Conservation (phyloP, 345 rosid genomes). For the Populus euphratica region DNA sequence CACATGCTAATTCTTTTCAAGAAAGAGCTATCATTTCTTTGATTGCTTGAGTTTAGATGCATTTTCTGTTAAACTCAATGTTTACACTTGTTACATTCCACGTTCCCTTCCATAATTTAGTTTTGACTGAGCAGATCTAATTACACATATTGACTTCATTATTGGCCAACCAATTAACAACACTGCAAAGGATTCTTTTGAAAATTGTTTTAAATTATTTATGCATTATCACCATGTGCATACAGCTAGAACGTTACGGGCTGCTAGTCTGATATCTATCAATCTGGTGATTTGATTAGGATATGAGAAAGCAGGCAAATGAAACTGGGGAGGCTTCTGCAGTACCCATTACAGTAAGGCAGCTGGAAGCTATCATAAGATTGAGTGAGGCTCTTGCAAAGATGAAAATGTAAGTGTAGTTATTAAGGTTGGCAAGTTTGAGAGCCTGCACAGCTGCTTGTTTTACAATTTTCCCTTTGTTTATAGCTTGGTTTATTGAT, state of each 20-base stretch:
- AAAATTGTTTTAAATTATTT: not conserved
- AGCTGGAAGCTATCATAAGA: constrained; percentile 88
- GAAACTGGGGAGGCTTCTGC: constrained; percentile 89
- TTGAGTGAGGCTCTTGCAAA: constrained; percentile 90
- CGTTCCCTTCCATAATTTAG: not conserved
- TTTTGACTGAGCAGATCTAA: not conserved
- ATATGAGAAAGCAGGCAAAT: constrained; percentile 91
- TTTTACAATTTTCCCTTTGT: not conserved
- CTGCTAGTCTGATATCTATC: not conserved
- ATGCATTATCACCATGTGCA: not conserved
- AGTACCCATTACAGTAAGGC: constrained; percentile 89
- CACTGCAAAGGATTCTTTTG: not conserved
- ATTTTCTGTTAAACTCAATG: not conserved
- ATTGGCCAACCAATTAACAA: not conserved
- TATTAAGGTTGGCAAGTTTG: not conserved
- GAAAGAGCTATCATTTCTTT: not conserved
- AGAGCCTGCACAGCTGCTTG: not conserved
- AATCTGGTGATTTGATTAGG: constrained; percentile 37
- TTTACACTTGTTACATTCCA: not conserved
- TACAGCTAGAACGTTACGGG: not conserved
- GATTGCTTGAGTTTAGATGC: not conserved
- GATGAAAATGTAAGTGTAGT: constrained; percentile 78
- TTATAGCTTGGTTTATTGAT: not conserved
- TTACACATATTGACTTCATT: not conserved
- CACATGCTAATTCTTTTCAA: not conserved